Base-by-base conservation (phyloP, 306 rosid genomes). In the Glycine latifolia region DNA sequence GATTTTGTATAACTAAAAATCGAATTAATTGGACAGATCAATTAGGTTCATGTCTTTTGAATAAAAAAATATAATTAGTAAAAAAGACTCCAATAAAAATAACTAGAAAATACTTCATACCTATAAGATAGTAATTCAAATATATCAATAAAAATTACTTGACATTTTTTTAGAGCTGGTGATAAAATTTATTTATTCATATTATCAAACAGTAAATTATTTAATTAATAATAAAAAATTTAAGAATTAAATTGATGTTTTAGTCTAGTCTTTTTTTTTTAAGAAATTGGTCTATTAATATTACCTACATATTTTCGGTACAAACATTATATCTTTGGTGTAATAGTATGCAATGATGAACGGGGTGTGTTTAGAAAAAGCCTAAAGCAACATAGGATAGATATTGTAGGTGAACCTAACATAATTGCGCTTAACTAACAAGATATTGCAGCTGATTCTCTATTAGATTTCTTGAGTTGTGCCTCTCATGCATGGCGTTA, bases 401-500 rank as follows among this genome's bases (percentile, higher is more conserved):
- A 13, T 7, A 48, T 5, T 16, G 62, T 20, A 16, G 17, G 39
- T 3, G 17, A 47, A 61, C 43, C 58, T 20, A 49, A 47, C 49
- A 62, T 49, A 76, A 49, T 76, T n/a, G 62, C n/a, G 2, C 37
- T 46, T 33, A 47, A 33, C 72, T 4, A 76, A 48, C 49, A 48
- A 76, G 61, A 76, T 62, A 33, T 48, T 48, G 50, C 4, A 48
- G 60, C 37, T 47, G 37, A 76, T 76, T 47, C 26, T 48, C 35
- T 43, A 6, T 61, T 26, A 41, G 59, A 16, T 3, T 43, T 74
- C 79, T 10, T 55, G 14, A 61, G 7, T 20, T 3, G 10, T 20
- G 20, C 20, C 20, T 20, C 20, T 20, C 20, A 20, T 20, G 20
- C 20, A 20, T 20, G 20, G 20, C 20, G 20, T 20, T 20, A 20